phyloP scores from a whole-genome alignment of 345 rosid genomes.

The Limnanthes douglasii region DNA sequence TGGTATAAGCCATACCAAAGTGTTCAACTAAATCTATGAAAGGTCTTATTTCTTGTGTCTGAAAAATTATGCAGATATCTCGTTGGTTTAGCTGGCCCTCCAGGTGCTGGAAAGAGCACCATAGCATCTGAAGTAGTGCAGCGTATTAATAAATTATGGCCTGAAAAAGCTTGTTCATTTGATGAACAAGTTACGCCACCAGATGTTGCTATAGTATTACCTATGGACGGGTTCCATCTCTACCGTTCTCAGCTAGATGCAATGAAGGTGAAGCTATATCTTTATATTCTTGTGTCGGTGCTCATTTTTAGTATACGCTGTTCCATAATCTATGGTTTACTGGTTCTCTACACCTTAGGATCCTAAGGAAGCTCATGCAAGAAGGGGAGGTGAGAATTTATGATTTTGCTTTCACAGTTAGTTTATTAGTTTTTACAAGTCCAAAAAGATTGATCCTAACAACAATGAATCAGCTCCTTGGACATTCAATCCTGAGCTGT shows the following conservation, averaged over 20 bases:
- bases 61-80: constrained; percentile 34
- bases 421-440: constrained; percentile 4
- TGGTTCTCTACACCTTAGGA: constrained; percentile 23
- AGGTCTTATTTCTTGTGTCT: constrained; percentile 4
- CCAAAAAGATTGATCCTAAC: constrained; percentile 8
- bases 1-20: too few species aligned
- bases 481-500: constrained; percentile 60
- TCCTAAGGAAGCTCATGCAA: constrained; percentile 92
- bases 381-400: constrained; percentile 77
- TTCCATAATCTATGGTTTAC: background rate
- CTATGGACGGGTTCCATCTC: constrained; percentile 95
- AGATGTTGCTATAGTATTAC: constrained; percentile 68
- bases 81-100: constrained; percentile 87
- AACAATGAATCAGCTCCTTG: constrained; percentile 60
- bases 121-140: constrained; percentile 58
- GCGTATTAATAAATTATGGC: constrained; percentile 59
- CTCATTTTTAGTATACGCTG: background rate
- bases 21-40: too few species aligned
- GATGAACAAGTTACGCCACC: constrained; percentile 55
- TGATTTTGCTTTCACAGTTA: constrained; percentile 2
- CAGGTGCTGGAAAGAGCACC: constrained; percentile 93
- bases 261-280: constrained; percentile 58
- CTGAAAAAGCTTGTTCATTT: constrained; percentile 40
- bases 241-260: constrained; percentile 84
- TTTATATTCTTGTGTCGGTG: background rate